Base-by-base conservation (phyloP, 106 monocot genomes). In the Dioscorea alata region DNA sequence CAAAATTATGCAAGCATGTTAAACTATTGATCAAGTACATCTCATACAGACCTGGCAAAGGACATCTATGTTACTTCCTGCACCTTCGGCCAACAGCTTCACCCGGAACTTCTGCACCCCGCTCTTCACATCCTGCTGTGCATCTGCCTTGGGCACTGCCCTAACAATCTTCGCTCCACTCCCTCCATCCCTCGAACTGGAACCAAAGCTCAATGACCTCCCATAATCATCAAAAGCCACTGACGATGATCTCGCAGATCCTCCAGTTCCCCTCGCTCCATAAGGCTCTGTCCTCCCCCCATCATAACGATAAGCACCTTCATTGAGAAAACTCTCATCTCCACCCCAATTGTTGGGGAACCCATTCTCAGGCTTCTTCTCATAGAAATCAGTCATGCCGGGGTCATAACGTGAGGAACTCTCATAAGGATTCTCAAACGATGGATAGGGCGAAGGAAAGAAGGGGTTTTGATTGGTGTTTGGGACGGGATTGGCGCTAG, bases 31-130 rank as follows among this genome's bases (percentile, higher is more conserved):
- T 42, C 34, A 62, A 21, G 13, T 13, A 63, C 16, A 6, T 8
- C 50, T 19, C 14, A 77, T 60, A 10, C 58, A 69, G 52, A 99
- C 97, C 92, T 99, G 97, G 69, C 95, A 96, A 50, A 96, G 91
- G 8, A 96, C 88, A 63, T 96, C 95, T 68, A 67, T 76, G 59
- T 75, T 79, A 56, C 74, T 80, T 4, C 84, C 88, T 1, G 81
- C 71, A 8, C 86, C 81, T 71, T 96, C 95, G 1, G 91, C 48
- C 61, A 93, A 69, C 48, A 93, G 78, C 73, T 93, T 93, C 17
- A 89, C 89, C 33, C 89, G 69, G 63, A 89, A 93, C 54, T 93
- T 89, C 82, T 86, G 89, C 71, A 93, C 84, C 42, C 89, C 83
- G 54, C 59, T 67, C 69, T 86, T 89, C 21, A 71, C 84, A 74